Base-by-base conservation (phyloP, 768 basidiomycete species). In the Pleurotus tuoliensis region DNA sequence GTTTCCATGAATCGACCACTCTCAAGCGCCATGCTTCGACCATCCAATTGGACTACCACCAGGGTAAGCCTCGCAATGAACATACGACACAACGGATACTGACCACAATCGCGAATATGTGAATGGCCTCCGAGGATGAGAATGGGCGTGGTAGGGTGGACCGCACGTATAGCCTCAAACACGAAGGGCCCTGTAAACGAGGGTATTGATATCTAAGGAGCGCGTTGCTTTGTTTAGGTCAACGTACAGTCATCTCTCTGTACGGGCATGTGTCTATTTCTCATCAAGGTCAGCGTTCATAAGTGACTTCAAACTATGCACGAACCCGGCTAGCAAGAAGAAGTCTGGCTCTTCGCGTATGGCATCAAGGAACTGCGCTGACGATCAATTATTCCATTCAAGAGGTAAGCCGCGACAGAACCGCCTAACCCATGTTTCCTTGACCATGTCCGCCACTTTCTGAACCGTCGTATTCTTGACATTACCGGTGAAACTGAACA, bases 1-100 rank as follows among this genome's bases (percentile, higher is more conserved):
- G 94, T 97, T 71, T 97, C 94, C 87, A 96, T 90, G 66, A 95
- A 96, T 24, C 92, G 76, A 12, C 94, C 90, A 61, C 90, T 88
- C 64, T 93, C 89, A 58, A 94, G 66, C 2, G 87, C 76, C 76
- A 94, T 91, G 0, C 87, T 85, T 15, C 86, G 78, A 3, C 79
- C 80, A 67, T 94, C 92, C 18, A 84, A 71, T 67, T 85, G 84
- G 20, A 80, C 82, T 84, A 22, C 11, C 8, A 11, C 5, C 3
- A 9, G 9, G 6, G 11, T 7, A 1, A 20, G n/a, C 11, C 38
- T 15, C 30, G 39, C 4, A 2, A 53, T 7, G n/a, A 47, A 22
- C 5, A 5, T 37, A 5, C 38, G 7, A 15, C 8, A 41, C 5
- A 38, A 24, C 25, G 3, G 53, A 40, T 12, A 79, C 79, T 69